Evolutionary conservation across 2,329 filamentous ascomycete genomes (phyloP), one percentile per base, ranked within the genome.

Genomic region (Lomentospora prolificans): DNA sequence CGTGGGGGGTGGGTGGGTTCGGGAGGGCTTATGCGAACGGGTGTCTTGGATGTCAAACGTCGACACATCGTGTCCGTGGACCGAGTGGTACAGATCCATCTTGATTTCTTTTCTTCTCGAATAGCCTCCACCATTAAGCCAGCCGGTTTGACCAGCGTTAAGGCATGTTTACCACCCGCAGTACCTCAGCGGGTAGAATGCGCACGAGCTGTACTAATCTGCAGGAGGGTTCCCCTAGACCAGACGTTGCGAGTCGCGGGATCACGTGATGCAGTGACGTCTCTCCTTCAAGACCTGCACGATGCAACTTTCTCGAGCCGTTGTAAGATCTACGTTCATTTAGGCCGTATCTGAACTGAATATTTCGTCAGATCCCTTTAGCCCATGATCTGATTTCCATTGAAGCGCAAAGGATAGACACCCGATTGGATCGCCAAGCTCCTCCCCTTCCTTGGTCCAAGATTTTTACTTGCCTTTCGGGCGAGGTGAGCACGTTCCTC

Each of bases 11-110:
- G 44, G 39, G 51, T 57, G 55, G 50, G 19, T 33, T 19, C 17
- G 44, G 24, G 44, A 39, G 33, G 33, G 33, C 33, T 27, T 24
- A 61, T 61, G 72, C 77, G 63, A 62, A 82, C 79, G 78, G 28
- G 77, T 78, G 53, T 72, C 72, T 28, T 74, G 67, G 48, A 75
- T 69, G 60, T 79, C 77, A 67, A 86, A 85, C 65, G 80, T 85
- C 55, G 80, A 77, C 59, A 79, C 70, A 61, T 85, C 82, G 61
- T 77, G 74, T 60, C 79, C 80, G 64, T 85, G 81, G 58, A 82
- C 73, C 50, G 75, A 70, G 66, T 81, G 75, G 64, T 82, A 81
- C 64, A 55, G 51, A 51, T 82, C 78, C 80, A 82, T 83, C 58
- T 57, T 57, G 12, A n/a, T n/a, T n/a, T n/a, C n/a, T n/a, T n/a